phyloP scores from a whole-genome alignment of 2,329 filamentous ascomycete species.

The Neonectria punicea region DNA sequence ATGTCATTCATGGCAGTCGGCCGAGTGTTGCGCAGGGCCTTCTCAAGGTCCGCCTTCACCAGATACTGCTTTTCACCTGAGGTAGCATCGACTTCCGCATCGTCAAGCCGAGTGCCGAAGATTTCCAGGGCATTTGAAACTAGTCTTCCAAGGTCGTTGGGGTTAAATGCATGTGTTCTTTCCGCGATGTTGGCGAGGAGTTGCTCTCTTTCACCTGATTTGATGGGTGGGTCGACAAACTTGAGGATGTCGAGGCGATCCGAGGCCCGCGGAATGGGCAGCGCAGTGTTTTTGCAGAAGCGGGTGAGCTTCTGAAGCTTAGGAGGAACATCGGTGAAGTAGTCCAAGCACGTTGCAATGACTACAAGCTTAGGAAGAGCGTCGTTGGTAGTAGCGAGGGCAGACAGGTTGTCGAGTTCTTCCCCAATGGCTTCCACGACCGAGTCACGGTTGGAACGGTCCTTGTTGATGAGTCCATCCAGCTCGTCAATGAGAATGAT shows the following conservation, averaged over 20 bases:
- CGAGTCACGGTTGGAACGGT: conserved; percentile 60
- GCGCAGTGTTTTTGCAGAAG: conserved; percentile 74
- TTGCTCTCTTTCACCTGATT: conserved; percentile 59
- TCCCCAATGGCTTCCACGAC: conserved; percentile 63
- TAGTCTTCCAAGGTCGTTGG: conserved; percentile 77
- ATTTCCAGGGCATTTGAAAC: conserved; percentile 52
- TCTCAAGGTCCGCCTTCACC: conserved; percentile 64
- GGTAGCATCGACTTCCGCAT: conserved; percentile 26
- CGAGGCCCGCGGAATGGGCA: conserved; percentile 79
- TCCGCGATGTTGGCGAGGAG: conserved; percentile 72
- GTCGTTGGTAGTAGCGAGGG: conserved; percentile 49
- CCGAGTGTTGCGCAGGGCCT: conserved; percentile 74
- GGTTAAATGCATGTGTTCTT: conserved; percentile 88
- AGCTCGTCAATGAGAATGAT: conserved; percentile 84
- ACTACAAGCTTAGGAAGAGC: conserved; percentile 72
- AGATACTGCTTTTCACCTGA: conserved; percentile 44
- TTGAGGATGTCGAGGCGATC: conserved; percentile 80
- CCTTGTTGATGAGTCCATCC: conserved; percentile 74
- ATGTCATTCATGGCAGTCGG: conserved; percentile 91
- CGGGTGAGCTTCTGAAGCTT: conserved; percentile 72
- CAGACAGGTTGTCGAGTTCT: conserved; percentile 66
- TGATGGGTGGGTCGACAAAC: conserved; percentile 62
- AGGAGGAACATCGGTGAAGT: conserved; percentile 76
- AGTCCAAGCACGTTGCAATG: conserved; percentile 77
- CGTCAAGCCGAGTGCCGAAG: conserved; percentile 39